A percentile compares a stretch with the other conserved stretches of the same genome.
phyloP scores from a whole-genome alignment of 352 stramenopile genomes.

The Pythium plurisporium region DNA sequence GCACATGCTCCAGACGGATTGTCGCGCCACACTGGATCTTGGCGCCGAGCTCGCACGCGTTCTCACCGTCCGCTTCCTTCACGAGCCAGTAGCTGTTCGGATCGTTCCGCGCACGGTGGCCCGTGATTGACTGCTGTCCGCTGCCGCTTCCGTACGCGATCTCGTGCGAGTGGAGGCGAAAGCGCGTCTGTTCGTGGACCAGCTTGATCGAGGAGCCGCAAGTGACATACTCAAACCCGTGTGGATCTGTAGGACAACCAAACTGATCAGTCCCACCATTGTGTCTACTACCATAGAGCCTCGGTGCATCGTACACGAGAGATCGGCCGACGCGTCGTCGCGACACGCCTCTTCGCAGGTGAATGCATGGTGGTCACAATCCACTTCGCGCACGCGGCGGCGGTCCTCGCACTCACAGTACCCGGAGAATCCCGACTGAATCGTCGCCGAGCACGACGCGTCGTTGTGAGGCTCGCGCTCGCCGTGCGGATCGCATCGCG shows the following conservation, averaged over 20 bases:
- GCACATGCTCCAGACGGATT: constrained; percentile 72
- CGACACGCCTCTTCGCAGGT: constrained; percentile 66
- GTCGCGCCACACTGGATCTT: constrained; percentile 60
- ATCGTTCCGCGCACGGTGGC: constrained; percentile 64
- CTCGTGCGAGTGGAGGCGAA: constrained; percentile 81
- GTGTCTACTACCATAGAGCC: too few relatives aligned
- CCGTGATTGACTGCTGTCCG: constrained; percentile 75
- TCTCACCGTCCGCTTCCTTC: constrained; percentile 59
- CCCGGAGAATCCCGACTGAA: constrained; percentile 46
- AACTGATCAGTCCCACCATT: too few relatives aligned
- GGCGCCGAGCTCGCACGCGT: constrained; percentile 39
- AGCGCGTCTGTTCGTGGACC: constrained; percentile 66
- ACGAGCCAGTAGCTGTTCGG: constrained; percentile 87
- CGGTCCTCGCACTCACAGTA: constrained; percentile 79
- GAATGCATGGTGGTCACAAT: constrained; percentile 76
- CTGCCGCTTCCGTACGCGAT: constrained; percentile 76
- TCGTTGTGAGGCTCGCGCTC: constrained; percentile 61
- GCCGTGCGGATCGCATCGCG: constrained; percentile 64
- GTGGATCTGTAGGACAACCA: constrained; percentile 36
- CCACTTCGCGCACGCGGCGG: constrained; percentile 71
- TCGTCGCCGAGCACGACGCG: constrained; percentile 43
- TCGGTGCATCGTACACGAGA: constrained; percentile 50
- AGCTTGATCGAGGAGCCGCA: constrained; percentile 84
- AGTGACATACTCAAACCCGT: constrained; percentile 76
- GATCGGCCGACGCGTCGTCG: constrained; percentile 63